phyloP scores from a whole-genome alignment of 768 basidiomycete species.

The Macrolepiota dolichaula region DNA sequence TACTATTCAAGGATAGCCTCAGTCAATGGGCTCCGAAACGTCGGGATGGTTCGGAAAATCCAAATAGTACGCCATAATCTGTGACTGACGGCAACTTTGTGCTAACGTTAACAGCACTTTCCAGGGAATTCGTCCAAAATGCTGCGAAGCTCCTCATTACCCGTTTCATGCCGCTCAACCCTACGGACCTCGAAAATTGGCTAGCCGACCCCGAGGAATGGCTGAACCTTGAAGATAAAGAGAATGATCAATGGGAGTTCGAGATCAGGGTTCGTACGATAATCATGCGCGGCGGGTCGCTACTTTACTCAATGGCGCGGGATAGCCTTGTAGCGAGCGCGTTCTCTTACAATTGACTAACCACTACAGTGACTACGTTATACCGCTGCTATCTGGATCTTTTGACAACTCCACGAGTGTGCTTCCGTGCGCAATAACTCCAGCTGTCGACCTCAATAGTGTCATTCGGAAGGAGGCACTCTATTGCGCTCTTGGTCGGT shows the following conservation, averaged over 20 bases:
- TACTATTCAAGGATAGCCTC: conserved; percentile 80
- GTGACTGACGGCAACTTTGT: not conserved
- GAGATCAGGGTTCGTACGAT: conserved; percentile 71
- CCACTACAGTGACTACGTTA: conserved; percentile 67
- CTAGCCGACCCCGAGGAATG: conserved; percentile 91
- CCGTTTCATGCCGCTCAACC: conserved; percentile 80
- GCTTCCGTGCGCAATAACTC: conserved; percentile 34
- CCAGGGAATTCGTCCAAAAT: conserved; percentile 68
- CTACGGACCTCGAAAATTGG: conserved; percentile 81
- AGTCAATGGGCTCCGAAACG: conserved; percentile 70
- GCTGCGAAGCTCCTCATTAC: conserved; percentile 76
- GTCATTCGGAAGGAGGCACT: conserved; percentile 82
- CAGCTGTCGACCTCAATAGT: conserved; percentile 48
- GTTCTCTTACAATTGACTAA: conserved; percentile 77
- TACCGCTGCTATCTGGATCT: conserved; percentile 57
- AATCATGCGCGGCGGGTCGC: not conserved
- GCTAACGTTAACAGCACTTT: conserved; percentile 42
- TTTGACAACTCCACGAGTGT: conserved; percentile 64
- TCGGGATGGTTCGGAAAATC: conserved; percentile 57
- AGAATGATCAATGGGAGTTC: conserved; percentile 90
- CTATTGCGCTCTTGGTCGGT: conserved; percentile 88
- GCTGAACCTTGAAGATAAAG: conserved; percentile 86
- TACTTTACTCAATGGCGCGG: not conserved
- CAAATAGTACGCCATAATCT: conserved; percentile 42
- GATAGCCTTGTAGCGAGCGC: conserved; percentile 89